These are phyloP conservation scores for Claviceps sp. DNA, from an alignment of 2,329 filamentous ascomycete species.

Conservation along the genomic window DNA sequence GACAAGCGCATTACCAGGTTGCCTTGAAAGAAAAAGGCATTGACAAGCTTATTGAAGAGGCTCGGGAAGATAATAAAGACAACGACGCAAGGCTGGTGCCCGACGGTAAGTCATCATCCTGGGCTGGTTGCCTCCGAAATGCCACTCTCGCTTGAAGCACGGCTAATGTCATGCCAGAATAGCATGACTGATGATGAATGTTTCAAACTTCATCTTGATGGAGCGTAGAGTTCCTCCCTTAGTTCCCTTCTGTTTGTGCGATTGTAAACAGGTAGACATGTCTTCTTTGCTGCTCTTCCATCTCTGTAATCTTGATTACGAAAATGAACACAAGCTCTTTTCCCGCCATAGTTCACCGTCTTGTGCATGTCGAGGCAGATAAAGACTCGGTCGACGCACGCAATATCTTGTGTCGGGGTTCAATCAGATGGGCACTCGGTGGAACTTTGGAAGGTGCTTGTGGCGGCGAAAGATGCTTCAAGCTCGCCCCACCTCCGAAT, in stretches of 20 bases:
- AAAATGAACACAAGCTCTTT: too few relatives aligned
- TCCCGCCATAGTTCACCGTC: background rate
- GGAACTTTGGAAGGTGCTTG: too few relatives aligned
- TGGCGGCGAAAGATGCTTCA: background rate
- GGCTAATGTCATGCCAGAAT: background rate
- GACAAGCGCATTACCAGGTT: constrained; percentile 38
- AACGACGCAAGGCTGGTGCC: constrained; percentile 51
- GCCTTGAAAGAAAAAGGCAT: constrained; percentile 82
- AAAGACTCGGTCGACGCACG: background rate
- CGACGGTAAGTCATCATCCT: constrained; percentile 22
- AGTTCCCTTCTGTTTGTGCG: background rate
- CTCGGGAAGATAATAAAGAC: constrained; percentile 76
- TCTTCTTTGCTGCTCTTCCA: background rate
- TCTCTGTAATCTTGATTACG: background rate
- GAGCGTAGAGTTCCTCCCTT: background rate
- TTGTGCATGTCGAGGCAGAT: background rate
- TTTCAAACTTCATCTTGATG: background rate
- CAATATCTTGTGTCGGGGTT: too few relatives aligned
- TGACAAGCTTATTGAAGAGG: constrained; percentile 84
- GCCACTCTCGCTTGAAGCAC: background rate
- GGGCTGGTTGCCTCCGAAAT: background rate
- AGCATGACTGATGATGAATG: background rate
- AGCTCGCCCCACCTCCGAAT: constrained; percentile 2
- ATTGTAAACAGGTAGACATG: background rate
- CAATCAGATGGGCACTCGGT: too few relatives aligned